Evolutionary conservation across 805 yeast genomes (phyloP).

Genomic region (Zygosaccharomyces pseudorouxii): DNA sequence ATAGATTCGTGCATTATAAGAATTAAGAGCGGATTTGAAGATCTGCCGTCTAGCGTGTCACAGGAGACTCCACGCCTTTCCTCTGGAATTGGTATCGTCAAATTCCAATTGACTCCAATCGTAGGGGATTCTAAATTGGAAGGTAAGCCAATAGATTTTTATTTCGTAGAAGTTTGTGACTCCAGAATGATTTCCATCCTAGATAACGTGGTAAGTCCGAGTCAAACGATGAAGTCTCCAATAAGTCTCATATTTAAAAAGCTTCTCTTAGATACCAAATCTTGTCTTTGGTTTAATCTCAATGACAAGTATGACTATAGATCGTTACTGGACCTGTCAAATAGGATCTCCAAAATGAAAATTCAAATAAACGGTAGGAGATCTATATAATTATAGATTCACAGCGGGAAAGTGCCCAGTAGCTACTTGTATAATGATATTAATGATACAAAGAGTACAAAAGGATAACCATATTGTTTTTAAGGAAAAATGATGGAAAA

Average conservation of each 20-base stretch:
- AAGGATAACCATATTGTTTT: neutral
- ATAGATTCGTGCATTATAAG: constrained; percentile 17
- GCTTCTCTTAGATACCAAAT: constrained; percentile 35
- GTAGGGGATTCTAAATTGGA: neutral
- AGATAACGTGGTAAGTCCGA: constrained; percentile 8
- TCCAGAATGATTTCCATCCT: constrained; percentile 14
- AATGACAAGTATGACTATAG: constrained; percentile 17
- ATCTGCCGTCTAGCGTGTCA: constrained; percentile 7
- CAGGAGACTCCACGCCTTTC: constrained; percentile 2
- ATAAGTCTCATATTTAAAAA: constrained; percentile 28
- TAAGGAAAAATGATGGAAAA: neutral
- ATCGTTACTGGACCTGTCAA: constrained; percentile 17
- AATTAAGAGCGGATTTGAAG: constrained; percentile 11
- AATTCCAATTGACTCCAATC: constrained; percentile 17
- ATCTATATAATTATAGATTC: neutral
- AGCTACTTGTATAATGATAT: constrained; percentile 4
- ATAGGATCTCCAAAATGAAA: constrained; percentile 16
- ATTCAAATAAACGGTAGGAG: constrained; percentile 6
- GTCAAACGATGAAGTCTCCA: constrained; percentile 17
- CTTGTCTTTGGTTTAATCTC: constrained; percentile 35
- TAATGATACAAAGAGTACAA: constrained; percentile 1
- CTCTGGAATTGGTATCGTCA: constrained; percentile 22
- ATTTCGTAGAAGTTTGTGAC: constrained; percentile 28
- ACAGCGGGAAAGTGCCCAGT: neutral
- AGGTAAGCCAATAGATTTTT: constrained; percentile 16